Evolutionary conservation across 192 early-diverging fungal genomes (phyloP), one percentile per base, ranked within the genome.

Genomic region (Gonapodya sp.): DNA sequence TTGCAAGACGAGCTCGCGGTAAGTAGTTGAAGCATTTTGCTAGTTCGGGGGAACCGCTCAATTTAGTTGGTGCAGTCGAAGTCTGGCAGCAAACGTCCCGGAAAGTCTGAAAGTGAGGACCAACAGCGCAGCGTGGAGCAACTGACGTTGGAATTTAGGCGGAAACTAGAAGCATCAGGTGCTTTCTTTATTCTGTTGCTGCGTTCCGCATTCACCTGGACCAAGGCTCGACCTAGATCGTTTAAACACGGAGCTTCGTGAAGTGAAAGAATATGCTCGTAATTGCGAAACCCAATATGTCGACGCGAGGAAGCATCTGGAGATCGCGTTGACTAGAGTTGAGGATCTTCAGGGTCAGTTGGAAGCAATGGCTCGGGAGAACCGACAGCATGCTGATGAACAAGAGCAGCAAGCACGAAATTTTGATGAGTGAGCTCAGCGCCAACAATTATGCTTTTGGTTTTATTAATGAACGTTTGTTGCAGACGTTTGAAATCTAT

Each of bases 121-220:
- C 75, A 77, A 33, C 75, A 77, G 75, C 8, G 34, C 18, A 77
- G 75, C 75, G 34, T 77, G 30, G 75, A 77, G 75, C 75, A 77
- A 33, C 18, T 77, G 8, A 8, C 34, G 8, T 8, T 31, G 31
- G 75, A 77, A 34, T 77, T 77, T 34, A 16, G 34, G 75, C 18
- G 34, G 34, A 77, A 77, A 33, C 34, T 34, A 2, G 75, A 77
- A 33, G 46, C 46, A 64, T 16, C 46, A 64, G 46, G 46, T 64
- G 24, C 46, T 64, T 64, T 24, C 8, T 24, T 64, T 24, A 24
- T 8, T 64, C 24, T 8, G 24, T 8, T 16, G 46, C 24, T 24
- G 46, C 24, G 46, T 64, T 64, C 46, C 24, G 8, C n/a, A n/a
- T n/a, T 8, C 24, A 16, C 8, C 46, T 64, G 46, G 24, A 64